Evolutionary conservation across 495 filamentous ascomycete genomes (phyloP).

Genomic region (Neohortaea acidophila): DNA sequence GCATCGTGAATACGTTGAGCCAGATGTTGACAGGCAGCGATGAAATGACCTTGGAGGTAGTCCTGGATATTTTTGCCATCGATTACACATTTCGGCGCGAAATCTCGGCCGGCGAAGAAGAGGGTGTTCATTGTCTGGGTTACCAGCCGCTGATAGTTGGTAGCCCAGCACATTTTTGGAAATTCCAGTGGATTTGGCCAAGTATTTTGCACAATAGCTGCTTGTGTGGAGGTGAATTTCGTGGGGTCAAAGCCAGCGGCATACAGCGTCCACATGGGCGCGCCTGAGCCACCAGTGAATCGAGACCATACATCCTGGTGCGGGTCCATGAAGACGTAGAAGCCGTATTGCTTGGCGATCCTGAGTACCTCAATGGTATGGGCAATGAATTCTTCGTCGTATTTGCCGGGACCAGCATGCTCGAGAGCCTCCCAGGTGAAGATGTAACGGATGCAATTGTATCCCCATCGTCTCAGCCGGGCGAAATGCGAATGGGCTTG

Average conservation of each 20-base stretch:
- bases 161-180: slow-evolving; percentile 99
- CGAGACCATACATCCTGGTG: slow-evolving; percentile 98
- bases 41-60: slow-evolving; percentile 77
- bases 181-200: slow-evolving; percentile 75
- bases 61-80: slow-evolving; percentile 94
- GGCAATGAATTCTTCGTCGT: slow-evolving; percentile 86
- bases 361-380: slow-evolving; percentile 77
- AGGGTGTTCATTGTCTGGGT: slow-evolving; percentile 86
- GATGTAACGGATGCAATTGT: slow-evolving; percentile 89
- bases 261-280: slow-evolving; percentile 95
- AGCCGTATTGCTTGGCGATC: slow-evolving; percentile 74
- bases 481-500: slow-evolving; percentile 81
- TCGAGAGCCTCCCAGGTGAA: slow-evolving; percentile 99
- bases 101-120: slow-evolving; percentile 85
- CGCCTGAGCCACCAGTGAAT: slow-evolving; percentile 85
- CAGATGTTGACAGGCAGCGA: slow-evolving; percentile 62
- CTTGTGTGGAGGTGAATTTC: slow-evolving; percentile 72
- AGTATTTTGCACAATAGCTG: slow-evolving; percentile 86
- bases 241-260: slow-evolving; percentile 79
- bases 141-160: slow-evolving; percentile 80
- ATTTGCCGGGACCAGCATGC: slow-evolving; percentile 77
- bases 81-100: slow-evolving; percentile 90
- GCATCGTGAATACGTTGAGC: slow-evolving; percentile 78
- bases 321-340: slow-evolving; percentile 94
- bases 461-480: slow-evolving; percentile 73